Conservation (phyloP, 164 flowering plant species). For the Aristolochia fimbriata region DNA sequence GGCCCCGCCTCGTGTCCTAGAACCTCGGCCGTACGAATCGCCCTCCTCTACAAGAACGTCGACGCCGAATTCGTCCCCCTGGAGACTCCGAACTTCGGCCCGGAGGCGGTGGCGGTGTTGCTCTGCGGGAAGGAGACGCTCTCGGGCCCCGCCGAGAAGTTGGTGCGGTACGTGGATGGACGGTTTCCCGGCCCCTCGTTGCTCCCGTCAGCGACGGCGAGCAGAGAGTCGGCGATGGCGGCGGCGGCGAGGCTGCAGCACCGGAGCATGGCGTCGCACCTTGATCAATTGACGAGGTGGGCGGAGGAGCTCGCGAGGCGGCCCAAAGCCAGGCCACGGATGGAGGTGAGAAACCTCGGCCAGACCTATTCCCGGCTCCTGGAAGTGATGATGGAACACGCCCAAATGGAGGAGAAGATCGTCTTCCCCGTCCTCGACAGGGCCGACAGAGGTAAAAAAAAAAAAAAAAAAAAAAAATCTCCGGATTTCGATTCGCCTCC, state of each 20-base stretch:
- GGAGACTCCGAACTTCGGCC: slow-evolving; percentile 9
- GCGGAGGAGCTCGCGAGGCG: slow-evolving; percentile 36
- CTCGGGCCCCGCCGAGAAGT: slow-evolving; percentile 31
- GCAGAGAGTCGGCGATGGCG: slow-evolving; percentile 25
- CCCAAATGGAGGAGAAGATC: slow-evolving; percentile 70
- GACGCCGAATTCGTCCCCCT: slow-evolving; percentile 24
- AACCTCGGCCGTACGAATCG: slow-evolving; percentile 36
- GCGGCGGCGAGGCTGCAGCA: slow-evolving; percentile 48
- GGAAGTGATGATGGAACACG: slow-evolving; percentile 66
- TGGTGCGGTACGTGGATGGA: slow-evolving; percentile 33
- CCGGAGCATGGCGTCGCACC: slow-evolving; percentile 44
- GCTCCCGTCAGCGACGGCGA: slow-evolving; percentile 5
- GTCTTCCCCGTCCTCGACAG: slow-evolving; percentile 45
- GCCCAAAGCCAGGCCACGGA: slow-evolving; percentile 35
- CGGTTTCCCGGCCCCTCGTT: slow-evolving; percentile 51
- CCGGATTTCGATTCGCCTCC: too few relatives aligned
- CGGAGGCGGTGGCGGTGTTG: slow-evolving; percentile 15
- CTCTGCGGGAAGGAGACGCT: slow-evolving; percentile 32
- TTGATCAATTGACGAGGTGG: slow-evolving; percentile 59
- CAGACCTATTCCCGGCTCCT: slow-evolving; percentile 37
- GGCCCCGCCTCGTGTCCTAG: slow-evolving; percentile 21
- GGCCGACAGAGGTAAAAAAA: slow-evolving; percentile 70
- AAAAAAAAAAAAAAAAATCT: too few relatives aligned
- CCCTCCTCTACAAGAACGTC: slow-evolving; percentile 37
- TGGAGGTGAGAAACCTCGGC: slow-evolving; percentile 69